Percentiles rank a stretch among this genome's conserved stretches.
Conservation (phyloP, 768 basidiomycete genomes). For the Sistotremastrum suecicum region DNA sequence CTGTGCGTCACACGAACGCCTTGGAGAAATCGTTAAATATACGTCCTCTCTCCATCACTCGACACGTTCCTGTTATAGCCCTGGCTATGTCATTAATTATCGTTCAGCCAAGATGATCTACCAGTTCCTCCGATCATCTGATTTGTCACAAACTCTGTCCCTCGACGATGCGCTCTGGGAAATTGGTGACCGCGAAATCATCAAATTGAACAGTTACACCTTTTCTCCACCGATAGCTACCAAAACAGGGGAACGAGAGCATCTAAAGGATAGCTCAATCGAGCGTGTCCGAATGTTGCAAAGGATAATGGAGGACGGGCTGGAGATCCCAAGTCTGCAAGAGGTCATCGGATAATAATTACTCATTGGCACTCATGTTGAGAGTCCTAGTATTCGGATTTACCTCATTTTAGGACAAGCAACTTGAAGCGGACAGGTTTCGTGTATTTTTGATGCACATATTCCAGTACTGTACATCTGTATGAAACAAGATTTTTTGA, state of each 20-base stretch:
- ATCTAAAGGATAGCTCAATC: slow-evolving; percentile 18
- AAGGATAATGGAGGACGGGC: background rate
- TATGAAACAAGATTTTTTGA: too few species aligned
- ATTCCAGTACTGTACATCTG: too few species aligned
- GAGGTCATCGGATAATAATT: too few species aligned
- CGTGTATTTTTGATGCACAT: too few species aligned
- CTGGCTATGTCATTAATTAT: slow-evolving; percentile 51
- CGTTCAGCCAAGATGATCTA: slow-evolving; percentile 45
- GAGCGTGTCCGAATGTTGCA: slow-evolving; percentile 28
- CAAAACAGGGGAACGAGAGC: slow-evolving; percentile 2
- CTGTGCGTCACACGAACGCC: slow-evolving; percentile 63
- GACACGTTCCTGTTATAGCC: slow-evolving; percentile 34
- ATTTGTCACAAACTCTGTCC: slow-evolving; percentile 65
- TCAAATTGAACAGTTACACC: slow-evolving; percentile 18
- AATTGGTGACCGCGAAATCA: slow-evolving; percentile 36
- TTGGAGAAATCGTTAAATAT: slow-evolving; percentile 22
- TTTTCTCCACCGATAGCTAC: too few species aligned
- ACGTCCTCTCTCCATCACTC: background rate
- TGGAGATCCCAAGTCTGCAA: too few species aligned
- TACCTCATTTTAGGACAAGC: too few species aligned
- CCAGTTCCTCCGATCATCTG: slow-evolving; percentile 41
- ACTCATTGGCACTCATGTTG: too few species aligned
- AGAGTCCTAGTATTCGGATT: too few species aligned
- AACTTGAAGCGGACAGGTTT: too few species aligned
- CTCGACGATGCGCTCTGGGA: slow-evolving; percentile 66